Percentiles rank a stretch among this genome's conserved stretches.
phyloP scores from a whole-genome alignment of 805 yeast genomes.

The Ogataea nakhonphanomensis region DNA sequence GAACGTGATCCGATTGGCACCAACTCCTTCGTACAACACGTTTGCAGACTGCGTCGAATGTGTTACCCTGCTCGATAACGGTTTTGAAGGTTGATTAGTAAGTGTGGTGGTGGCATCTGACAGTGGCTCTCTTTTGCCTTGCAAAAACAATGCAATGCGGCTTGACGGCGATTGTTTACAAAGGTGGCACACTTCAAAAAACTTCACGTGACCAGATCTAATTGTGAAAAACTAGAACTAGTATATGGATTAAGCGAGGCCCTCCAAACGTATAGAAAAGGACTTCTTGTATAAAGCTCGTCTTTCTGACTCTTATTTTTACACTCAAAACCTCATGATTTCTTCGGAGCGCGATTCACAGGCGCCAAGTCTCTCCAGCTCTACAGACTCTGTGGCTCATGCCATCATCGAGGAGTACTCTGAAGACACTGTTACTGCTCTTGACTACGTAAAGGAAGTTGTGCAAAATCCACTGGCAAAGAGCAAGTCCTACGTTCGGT shows the following conservation, averaged over 20 bases:
- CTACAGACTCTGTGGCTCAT: slow-evolving; percentile 4
- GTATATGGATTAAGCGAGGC: background rate
- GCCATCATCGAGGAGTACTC: slow-evolving; percentile 17
- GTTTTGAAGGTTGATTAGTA: slow-evolving; percentile 23
- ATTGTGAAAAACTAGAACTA: slow-evolving; percentile 4
- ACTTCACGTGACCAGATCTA: slow-evolving; percentile 18
- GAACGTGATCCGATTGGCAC: slow-evolving; percentile 85
- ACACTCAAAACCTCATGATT: too few relatives aligned
- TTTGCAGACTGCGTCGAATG: slow-evolving; percentile 58
- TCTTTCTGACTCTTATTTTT: background rate
- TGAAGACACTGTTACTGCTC: slow-evolving; percentile 25
- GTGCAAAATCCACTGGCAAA: slow-evolving; percentile 39
- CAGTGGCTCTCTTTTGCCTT: background rate
- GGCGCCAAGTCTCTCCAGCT: slow-evolving; percentile 3
- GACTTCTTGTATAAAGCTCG: background rate
- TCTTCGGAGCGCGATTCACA: background rate
- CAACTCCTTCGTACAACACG: slow-evolving; percentile 78
- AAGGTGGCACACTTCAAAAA: slow-evolving; percentile 1
- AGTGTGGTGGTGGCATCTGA: slow-evolving; percentile 14
- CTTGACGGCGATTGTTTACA: slow-evolving; percentile 3
- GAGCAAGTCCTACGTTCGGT: slow-evolving; percentile 46
- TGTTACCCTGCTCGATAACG: slow-evolving; percentile 42
- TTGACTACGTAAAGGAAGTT: slow-evolving; percentile 28
- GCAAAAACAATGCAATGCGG: slow-evolving; percentile 5
- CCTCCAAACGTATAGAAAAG: background rate